Evolutionary conservation across 1,284 basidiomycete genomes (phyloP).

Genomic region (Ustilago vetiveriae): DNA sequence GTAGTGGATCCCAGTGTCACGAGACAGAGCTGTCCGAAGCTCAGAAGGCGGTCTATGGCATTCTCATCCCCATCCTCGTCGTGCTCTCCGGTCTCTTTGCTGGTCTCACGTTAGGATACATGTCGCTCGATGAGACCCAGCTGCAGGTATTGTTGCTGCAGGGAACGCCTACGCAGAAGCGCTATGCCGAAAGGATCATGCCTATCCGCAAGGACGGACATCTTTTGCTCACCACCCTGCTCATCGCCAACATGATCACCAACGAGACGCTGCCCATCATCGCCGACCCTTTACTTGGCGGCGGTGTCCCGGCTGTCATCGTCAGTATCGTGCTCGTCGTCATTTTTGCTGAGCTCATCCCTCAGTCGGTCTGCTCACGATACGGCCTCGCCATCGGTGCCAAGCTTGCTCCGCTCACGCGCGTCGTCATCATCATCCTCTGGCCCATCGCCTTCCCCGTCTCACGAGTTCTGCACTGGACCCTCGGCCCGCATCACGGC

Average conservation of each 20-base stretch:
- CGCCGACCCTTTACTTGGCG: conserved; percentile 84
- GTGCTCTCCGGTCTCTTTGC: conserved; percentile 74
- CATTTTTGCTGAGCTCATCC: conserved; percentile 90
- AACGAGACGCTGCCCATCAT: conserved; percentile 82
- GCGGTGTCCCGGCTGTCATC: conserved; percentile 75
- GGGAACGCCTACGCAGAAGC: conserved; percentile 81
- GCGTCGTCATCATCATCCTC: conserved; percentile 63
- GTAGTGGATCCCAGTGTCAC: conserved; percentile 5
- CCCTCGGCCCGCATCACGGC: conserved; percentile 66
- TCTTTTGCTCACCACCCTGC: conserved; percentile 63
- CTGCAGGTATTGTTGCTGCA: conserved; percentile 84
- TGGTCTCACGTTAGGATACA: conserved; percentile 84
- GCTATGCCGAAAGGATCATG: conserved; percentile 83
- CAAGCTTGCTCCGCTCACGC: conserved; percentile 63
- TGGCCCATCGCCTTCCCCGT: conserved; percentile 67
- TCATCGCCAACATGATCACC: conserved; percentile 67
- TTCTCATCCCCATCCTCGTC: conserved; percentile 73
- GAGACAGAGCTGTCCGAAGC: conserved; percentile 26
- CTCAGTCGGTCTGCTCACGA: conserved; percentile 71
- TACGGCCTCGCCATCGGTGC: conserved; percentile 67
- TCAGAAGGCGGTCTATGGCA: conserved; percentile 55
- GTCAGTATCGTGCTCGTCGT: conserved; percentile 65
- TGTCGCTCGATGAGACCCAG: conserved; percentile 92
- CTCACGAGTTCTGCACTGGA: conserved; percentile 65
- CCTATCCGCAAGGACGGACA: conserved; percentile 76